phyloP scores from a whole-genome alignment of 75 land plant species.

The Isoetes taiwanensis region DNA sequence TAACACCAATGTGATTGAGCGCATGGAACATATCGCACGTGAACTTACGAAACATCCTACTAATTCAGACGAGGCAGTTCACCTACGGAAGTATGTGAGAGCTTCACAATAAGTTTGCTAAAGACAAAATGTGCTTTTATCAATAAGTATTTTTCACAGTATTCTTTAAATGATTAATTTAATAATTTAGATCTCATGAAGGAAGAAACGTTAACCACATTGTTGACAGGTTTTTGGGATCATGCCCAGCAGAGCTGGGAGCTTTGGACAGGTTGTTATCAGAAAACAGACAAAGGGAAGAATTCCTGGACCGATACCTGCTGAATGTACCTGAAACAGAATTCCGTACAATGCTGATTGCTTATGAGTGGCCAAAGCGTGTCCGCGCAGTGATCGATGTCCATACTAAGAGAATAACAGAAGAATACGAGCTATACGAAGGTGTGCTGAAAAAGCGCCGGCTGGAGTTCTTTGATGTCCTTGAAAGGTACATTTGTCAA shows the following conservation, averaged over 20 bases:
- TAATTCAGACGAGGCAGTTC: slow-evolving; percentile 22
- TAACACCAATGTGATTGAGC: slow-evolving; percentile 12
- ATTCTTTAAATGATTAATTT: background rate
- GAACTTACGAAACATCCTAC: slow-evolving; percentile 21
- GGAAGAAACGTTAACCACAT: background rate
- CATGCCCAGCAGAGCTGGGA: slow-evolving; percentile 20
- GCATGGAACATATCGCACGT: slow-evolving; percentile 19
- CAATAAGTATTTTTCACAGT: background rate
- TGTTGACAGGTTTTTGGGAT: slow-evolving; percentile 13
- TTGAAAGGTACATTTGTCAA: slow-evolving; percentile 16
- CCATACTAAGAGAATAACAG: slow-evolving; percentile 27
- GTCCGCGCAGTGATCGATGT: slow-evolving; percentile 19
- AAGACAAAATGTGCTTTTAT: no score
- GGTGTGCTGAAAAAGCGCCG: slow-evolving; percentile 16
- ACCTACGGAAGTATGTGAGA: slow-evolving; percentile 17
- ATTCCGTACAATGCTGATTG: slow-evolving; percentile 17
- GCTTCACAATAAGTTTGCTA: background rate
- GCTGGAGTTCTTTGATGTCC: slow-evolving; percentile 6
- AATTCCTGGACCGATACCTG: slow-evolving; percentile 16
- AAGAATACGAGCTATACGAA: slow-evolving; percentile 30
- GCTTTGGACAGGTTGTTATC: slow-evolving; percentile 13
- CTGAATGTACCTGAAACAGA: slow-evolving; percentile 23
- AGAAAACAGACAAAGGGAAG: slow-evolving; percentile 23
- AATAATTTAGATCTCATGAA: background rate
- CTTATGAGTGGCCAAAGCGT: slow-evolving; percentile 32